Base-by-base conservation (phyloP, 768 basidiomycete species). In the Chalciporus pseudorubinellus region DNA sequence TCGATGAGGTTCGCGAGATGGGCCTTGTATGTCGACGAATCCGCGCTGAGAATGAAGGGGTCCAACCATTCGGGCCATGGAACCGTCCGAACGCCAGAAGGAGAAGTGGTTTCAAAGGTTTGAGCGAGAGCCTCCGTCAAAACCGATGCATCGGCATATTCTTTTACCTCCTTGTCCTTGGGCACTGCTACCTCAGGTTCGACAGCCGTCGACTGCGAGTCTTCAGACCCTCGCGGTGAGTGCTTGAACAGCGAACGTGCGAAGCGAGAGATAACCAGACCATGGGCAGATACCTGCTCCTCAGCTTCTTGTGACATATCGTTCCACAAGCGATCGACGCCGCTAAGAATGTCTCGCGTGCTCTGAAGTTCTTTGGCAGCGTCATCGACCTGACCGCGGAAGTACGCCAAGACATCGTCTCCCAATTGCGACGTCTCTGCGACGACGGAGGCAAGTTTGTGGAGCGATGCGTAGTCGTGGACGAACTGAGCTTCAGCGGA, bases 141-240 rank as follows among this genome's bases (percentile, higher is more conserved):
- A 36, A 65, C 58, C 14, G 46, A 59, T 36, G 43, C 55, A 20
- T 67, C 58, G 1, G 39, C 50, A 14, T 61, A 61, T 33, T 39
- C 34, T 38, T 61, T 63, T 12, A n/a, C 34, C 33, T 59, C 48
- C 16, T 58, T 56, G 12, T 43, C 55, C 44, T 65, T 67, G 12
- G 46, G 19, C 1, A 51, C 29, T 6, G 28, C 39, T 6, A 21
- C 33, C 46, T 62, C 60, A 39, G 59, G 34, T 19, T 56, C 59
- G 21, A 85, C 81, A 16, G 75, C 74, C 0, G 85, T 87, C 20
- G 62, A 61, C 47, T 82, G 78, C 1, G 86, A 87, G 63, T 86
- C 84, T 60, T 80, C 78, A n/a, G 86, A 87, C 43, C 80, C 84
- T 48, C 83, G 76, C 13, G 78, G 74, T 1, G 67, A 65, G n/a